Conservation (phyloP, 495 filamentous ascomycete species). For the Neurospora sp. region DNA sequence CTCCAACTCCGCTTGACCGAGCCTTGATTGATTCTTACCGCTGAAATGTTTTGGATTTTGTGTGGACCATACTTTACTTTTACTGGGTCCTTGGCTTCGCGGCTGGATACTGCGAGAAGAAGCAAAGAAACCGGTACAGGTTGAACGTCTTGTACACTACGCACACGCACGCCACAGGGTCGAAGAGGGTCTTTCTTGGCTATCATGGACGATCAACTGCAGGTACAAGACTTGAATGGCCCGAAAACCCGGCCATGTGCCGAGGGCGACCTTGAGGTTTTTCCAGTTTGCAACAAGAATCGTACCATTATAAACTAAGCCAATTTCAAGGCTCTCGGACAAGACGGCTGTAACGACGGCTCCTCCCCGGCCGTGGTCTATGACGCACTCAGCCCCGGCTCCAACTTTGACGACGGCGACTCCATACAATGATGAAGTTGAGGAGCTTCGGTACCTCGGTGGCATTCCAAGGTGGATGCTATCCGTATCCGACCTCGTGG, state of each 20-base stretch:
- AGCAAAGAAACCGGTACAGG: not conserved
- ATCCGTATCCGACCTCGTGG: not conserved
- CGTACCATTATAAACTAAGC: not conserved
- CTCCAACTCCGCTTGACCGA: not conserved
- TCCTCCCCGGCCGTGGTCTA: not conserved
- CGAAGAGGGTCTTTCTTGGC: not conserved
- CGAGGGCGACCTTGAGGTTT: not conserved
- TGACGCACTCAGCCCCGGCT: not conserved
- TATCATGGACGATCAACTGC: not conserved
- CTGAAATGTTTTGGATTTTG: not conserved
- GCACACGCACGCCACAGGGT: not conserved
- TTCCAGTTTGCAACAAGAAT: not conserved
- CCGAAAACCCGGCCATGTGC: not conserved
- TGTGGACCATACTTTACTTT: not conserved
- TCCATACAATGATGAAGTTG: not conserved
- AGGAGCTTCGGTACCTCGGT: not conserved
- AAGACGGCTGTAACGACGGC: not conserved
- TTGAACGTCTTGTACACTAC: not conserved
- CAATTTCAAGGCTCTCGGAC: not conserved
- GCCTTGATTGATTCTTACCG: not conserved
- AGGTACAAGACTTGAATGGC: not conserved
- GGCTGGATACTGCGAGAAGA: not conserved
- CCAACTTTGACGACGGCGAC: not conserved
- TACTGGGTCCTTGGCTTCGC: not conserved
- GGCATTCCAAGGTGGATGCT: not conserved